These are phyloP conservation scores for Cyberlindnera mycetangii DNA, from an alignment of 805 yeast species.

Conservation along the genomic window DNA sequence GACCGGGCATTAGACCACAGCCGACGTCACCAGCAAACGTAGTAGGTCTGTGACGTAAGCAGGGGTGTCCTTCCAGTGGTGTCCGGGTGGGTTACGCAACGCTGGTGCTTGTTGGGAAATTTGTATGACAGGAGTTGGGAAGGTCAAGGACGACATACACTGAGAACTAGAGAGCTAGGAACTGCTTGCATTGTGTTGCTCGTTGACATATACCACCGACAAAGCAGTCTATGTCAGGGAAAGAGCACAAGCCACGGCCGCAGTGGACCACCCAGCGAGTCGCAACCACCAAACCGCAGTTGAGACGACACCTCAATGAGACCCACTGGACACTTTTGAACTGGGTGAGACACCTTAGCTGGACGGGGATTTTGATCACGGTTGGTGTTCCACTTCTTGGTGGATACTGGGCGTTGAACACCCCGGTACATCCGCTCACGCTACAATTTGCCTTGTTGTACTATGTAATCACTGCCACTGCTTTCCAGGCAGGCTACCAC, in stretches of 20 bases:
- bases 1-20: background rate
- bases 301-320: slow-evolving; percentile 18
- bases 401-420: slow-evolving; percentile 36
- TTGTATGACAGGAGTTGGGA: too few relatives aligned
- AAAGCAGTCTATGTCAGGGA: background rate
- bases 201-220: background rate
- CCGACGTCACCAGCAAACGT: background rate
- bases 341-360: slow-evolving; percentile 71
- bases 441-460: slow-evolving; percentile 48
- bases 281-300: slow-evolving; percentile 6
- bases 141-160: too few relatives aligned
- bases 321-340: slow-evolving; percentile 59
- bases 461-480: slow-evolving; percentile 61
- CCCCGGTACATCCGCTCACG: slow-evolving; percentile 50
- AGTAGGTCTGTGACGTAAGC: too few relatives aligned
- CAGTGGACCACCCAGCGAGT: background rate
- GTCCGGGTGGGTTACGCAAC: background rate
- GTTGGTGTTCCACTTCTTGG: slow-evolving; percentile 53
- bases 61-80: too few relatives aligned
- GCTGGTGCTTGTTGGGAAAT: background rate
- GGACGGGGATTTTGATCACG: slow-evolving; percentile 53
- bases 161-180: too few relatives aligned
- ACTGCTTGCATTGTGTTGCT: too few relatives aligned
- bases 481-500: slow-evolving; percentile 83
- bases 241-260: background rate